Conservation (phyloP, 1,139 yeast species). For the Scheffersomyces parashehatae region DNA sequence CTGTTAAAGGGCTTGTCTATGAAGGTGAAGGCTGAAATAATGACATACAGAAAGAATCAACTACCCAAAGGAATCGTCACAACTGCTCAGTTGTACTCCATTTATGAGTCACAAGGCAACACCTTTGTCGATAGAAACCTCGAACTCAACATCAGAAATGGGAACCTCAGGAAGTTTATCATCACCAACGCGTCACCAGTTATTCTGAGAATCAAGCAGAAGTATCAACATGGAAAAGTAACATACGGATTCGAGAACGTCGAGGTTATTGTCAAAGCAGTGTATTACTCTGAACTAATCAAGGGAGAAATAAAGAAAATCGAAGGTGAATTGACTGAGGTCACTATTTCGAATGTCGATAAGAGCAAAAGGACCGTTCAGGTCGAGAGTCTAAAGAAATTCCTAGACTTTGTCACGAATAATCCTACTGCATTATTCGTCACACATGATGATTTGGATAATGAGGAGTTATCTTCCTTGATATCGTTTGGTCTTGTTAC, state of each 20-base stretch:
- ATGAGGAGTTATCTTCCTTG: slow-evolving; percentile 33
- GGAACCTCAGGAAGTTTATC: slow-evolving; percentile 37
- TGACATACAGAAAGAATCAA: slow-evolving; percentile 32
- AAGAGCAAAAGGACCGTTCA: slow-evolving; percentile 5
- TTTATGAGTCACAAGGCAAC: slow-evolving; percentile 41
- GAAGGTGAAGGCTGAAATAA: slow-evolving; percentile 37
- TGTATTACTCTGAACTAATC: slow-evolving; percentile 23
- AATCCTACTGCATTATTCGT: slow-evolving; percentile 38
- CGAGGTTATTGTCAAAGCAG: slow-evolving; percentile 35
- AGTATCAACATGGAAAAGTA: slow-evolving; percentile 34
- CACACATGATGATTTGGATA: slow-evolving; percentile 22
- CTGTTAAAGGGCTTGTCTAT: slow-evolving; percentile 35
- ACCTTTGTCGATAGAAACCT: slow-evolving; percentile 46
- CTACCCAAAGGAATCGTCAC: slow-evolving; percentile 40
- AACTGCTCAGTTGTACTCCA: slow-evolving; percentile 40
- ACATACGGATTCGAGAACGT: slow-evolving; percentile 49
- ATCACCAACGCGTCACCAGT: slow-evolving; percentile 50
- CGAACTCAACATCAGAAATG: slow-evolving; percentile 36
- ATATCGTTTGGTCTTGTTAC: slow-evolving; percentile 58
- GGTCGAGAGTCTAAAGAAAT: slow-evolving; percentile 21
- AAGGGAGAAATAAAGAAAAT: slow-evolving; percentile 7
- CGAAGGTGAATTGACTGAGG: slow-evolving; percentile 2
- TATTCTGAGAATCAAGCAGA: slow-evolving; percentile 38
- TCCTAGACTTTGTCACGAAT: slow-evolving; percentile 19
- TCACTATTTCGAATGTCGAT: slow-evolving; percentile 5